Evolutionary conservation across 257 asterid species (phyloP).

Genomic region (Solanum medicagineum): DNA sequence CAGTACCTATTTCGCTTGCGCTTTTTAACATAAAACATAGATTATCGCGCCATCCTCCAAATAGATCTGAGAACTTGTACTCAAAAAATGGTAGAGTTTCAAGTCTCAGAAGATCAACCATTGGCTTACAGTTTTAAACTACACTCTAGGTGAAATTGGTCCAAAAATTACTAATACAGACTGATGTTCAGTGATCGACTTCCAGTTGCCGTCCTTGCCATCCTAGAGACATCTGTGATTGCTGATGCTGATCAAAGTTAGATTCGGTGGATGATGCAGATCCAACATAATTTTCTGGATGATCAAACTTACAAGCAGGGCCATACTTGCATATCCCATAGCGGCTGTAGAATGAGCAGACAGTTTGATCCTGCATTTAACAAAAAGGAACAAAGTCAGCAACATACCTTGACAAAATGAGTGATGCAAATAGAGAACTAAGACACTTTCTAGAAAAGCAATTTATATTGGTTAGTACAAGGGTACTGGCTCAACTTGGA

Average conservation of each 20-base stretch:
- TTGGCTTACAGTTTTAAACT: neutral
- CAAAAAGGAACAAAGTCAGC: neutral
- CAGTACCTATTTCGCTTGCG: slow-evolving; percentile 13
- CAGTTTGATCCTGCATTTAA: slow-evolving; percentile 56
- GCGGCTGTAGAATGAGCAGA: slow-evolving; percentile 64
- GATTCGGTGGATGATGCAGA: neutral
- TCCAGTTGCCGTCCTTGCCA: slow-evolving; percentile 27
- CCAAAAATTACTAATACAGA: neutral
- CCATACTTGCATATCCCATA: slow-evolving; percentile 94
- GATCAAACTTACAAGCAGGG: slow-evolving; percentile 79
- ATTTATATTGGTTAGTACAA: neutral
- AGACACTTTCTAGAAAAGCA: neutral
- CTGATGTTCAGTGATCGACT: slow-evolving; percentile 18
- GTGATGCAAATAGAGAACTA: neutral
- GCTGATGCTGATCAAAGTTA: slow-evolving; percentile 16
- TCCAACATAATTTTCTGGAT: slow-evolving; percentile 43
- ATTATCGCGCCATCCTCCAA: neutral
- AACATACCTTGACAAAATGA: neutral
- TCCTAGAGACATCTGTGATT: slow-evolving; percentile 17
- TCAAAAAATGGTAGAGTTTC: neutral
- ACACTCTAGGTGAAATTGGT: neutral
- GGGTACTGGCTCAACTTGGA: neutral
- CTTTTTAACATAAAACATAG: neutral
- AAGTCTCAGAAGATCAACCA: neutral
- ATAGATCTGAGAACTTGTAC: neutral